These are phyloP conservation scores for Aspergillus pseudoviridinutans DNA, from an alignment of 2,329 filamentous ascomycete genomes.

Conservation along the genomic window DNA sequence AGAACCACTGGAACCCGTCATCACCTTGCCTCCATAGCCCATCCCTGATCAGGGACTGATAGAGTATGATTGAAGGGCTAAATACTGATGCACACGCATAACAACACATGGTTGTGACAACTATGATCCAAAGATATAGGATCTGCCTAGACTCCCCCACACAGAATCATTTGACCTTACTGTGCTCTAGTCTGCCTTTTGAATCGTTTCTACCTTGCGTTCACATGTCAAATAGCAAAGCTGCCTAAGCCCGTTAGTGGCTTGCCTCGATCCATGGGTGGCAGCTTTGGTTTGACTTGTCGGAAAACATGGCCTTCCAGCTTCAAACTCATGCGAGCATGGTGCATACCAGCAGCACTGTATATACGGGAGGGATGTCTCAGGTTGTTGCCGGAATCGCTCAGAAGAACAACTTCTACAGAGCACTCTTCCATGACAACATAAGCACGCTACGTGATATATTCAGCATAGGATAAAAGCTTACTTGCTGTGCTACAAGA, in stretches of 20 bases:
- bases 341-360: slow-evolving; percentile 1
- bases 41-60: neutral
- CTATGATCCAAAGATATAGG: neutral
- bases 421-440: neutral
- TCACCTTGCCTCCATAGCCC: neutral
- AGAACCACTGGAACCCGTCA: neutral
- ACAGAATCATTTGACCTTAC: neutral
- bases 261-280: slow-evolving; percentile 11
- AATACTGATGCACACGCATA: neutral
- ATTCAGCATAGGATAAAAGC: neutral
- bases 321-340: neutral
- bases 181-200: neutral
- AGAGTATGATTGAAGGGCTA: neutral
- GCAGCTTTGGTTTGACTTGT: slow-evolving; percentile 1
- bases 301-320: neutral
- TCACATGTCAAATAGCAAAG: slow-evolving; percentile 5
- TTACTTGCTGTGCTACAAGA: neutral
- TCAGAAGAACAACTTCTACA: neutral
- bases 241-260: slow-evolving; percentile 3
- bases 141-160: neutral
- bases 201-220: neutral
- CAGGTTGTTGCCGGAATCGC: neutral
- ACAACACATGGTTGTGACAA: too few relatives aligned
- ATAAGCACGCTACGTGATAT: neutral
- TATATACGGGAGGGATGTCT: neutral